These are phyloP conservation scores for Tuber borchii DNA, from an alignment of 495 filamentous ascomycete genomes.

Conservation along the genomic window DNA sequence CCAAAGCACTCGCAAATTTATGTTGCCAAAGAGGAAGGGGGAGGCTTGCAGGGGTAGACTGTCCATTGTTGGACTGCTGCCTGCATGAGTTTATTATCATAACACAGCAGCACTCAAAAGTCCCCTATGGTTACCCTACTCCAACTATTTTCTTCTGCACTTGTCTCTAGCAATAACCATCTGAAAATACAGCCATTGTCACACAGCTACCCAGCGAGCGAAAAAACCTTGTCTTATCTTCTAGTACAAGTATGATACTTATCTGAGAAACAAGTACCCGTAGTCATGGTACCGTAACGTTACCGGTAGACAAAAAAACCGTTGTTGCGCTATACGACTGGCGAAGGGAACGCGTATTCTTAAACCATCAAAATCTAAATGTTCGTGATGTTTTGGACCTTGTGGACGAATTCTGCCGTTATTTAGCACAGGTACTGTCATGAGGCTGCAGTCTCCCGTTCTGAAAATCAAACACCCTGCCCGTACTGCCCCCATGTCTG, in stretches of 20 bases:
- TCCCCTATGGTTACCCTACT: neutral
- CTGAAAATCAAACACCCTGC: neutral
- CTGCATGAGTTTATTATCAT: neutral
- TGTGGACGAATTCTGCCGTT: neutral
- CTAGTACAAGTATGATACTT: no score
- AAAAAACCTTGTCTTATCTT: no score
- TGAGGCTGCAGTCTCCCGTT: neutral
- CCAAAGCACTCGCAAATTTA: neutral
- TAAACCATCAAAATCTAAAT: neutral
- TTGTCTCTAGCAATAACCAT: no score
- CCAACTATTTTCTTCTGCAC: neutral
- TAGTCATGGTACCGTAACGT: neutral
- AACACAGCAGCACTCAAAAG: neutral
- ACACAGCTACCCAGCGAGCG: no score
- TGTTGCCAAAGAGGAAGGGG: neutral
- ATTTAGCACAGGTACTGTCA: neutral
- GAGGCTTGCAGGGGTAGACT: neutral
- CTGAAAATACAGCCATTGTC: no score
- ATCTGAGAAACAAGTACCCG: neutral
- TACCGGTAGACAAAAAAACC: neutral
- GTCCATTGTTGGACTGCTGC: neutral
- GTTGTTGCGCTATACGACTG: neutral
- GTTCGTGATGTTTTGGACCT: neutral
- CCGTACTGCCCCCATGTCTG: neutral
- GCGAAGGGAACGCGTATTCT: neutral